phyloP scores from a whole-genome alignment of 306 rosid species.

The Fragaria nilgerrensis region DNA sequence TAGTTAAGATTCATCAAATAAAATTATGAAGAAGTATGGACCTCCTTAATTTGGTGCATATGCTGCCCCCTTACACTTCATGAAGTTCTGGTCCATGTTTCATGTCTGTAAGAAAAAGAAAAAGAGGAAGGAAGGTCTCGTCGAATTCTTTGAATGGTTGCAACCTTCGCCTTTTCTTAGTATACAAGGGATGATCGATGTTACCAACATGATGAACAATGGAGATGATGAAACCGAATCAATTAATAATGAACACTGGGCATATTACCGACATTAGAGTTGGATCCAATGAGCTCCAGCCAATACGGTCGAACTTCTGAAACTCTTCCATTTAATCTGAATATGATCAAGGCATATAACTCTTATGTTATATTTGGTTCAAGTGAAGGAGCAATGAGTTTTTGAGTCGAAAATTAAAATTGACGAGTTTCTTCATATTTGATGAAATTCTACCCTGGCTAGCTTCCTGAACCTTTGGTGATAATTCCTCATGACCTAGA shows the following conservation, averaged over 20 bases:
- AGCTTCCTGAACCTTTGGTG: background rate
- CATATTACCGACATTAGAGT: background rate
- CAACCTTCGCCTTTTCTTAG: background rate
- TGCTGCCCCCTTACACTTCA: background rate
- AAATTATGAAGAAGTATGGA: background rate
- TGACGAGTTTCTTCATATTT: too few relatives aligned
- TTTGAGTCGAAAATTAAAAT: too few relatives aligned
- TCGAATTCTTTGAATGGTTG: background rate
- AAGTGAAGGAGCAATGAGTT: too few relatives aligned
- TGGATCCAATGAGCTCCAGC: background rate
- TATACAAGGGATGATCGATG: background rate
- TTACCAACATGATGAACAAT: too few relatives aligned
- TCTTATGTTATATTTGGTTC: too few relatives aligned
- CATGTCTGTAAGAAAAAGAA: background rate
- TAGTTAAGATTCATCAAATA: background rate
- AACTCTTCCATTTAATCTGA: background rate
- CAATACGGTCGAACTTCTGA: background rate
- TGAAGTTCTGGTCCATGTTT: background rate
- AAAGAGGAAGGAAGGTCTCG: background rate
- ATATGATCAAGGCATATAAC: too few relatives aligned
- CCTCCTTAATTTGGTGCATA: background rate
- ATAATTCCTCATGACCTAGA: too few relatives aligned
- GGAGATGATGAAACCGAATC: background rate
- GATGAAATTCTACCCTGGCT: too few relatives aligned
- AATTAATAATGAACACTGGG: background rate